Base-by-base conservation (phyloP, 495 filamentous ascomycete genomes). In the Penicillium egyptiacum region DNA sequence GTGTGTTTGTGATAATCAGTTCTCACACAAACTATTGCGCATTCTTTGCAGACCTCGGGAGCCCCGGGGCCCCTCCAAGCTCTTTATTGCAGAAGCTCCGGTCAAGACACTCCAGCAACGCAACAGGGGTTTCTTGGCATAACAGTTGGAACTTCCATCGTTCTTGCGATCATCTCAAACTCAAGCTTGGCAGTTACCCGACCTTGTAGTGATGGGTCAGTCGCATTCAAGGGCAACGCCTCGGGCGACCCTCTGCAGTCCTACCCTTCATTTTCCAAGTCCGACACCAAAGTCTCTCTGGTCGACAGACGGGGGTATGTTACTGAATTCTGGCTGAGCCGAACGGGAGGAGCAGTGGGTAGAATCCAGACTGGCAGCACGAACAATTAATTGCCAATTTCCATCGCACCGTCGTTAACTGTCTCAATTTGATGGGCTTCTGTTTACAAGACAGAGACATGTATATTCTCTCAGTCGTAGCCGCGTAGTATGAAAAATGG, bases 261-360 rank as follows among this genome's bases (percentile, higher is more conserved):
- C 25, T 94, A 91, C 73, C 90, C 93, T 35, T 96, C 94, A 22
- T 92, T 98, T 72, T 88, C 87, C 70, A 90, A 89, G 68, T 89
- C 93, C 22, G 94, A 98, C 71, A 98, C 94, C 39, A 92, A 92
- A 96, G 61, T 98, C 94, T 10, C 80, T 89, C 20, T n/a, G 26
- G 26, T 28, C 26, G 26, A 28, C 26, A 8, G 6, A 28, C 26
- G 26, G 2, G 8, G 8, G 8, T 9, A 1, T 7, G 26, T 28
- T 1, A 28, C 7, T 28, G 26, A 9, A 28, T 28, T 5, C 26
- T 28, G 26, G 26, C 26, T 28, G 26, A 7, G 26, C 26, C 1
- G 26, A 28, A 28, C 8, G 26, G 26, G 26, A 26, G 26, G 6
- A 28, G 26, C 7, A 28, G 26, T 7, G 26, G 26, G 8, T 9